Evolutionary conservation across 164 flowering plant species (phyloP), one percentile per base, ranked within the genome.

Genomic region (Sedum album): DNA sequence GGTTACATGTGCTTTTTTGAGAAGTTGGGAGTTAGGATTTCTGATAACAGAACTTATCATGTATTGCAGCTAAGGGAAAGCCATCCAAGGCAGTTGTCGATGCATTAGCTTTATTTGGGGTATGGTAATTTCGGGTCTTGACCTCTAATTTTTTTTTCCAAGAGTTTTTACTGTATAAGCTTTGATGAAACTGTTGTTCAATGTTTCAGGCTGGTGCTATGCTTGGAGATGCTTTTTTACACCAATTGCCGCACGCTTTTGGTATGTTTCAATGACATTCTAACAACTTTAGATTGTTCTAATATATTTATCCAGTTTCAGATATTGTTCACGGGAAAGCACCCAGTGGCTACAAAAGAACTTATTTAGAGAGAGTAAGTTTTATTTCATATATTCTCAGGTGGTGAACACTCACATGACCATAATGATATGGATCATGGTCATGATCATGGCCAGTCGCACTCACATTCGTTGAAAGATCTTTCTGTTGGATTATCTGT

Each of bases 211-310:
- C 96, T 48, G 99, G 99, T 70, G 99, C 99, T 28, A 95, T 92
- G 97, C 67, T 95, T 60, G 99, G 97, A 41, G 97, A 92, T 87
- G 94, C 99, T 65, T 95, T 92, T 81, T 94, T 95, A 79, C 99
- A 95, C 81, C 99, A 95, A 72, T 76, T 95, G 69, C 99, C 97
- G 21, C 99, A 95, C 81, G 97, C 99, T 73, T 88, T 95, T 81
- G 97, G 97, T 95, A 88, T 72, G 79, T 39, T 57, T 28, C 13
- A 5, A 57, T 17, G 33, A 33, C 4, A 13, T 57, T 57, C 62
- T 1, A 26, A 28, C 2, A 26, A 30, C 1, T 14, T 26, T 28
- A 57, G 31, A 55, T 55, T 49, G 5, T 49, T 20, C 55, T 2
- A 18, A 17, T 14, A n/a, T n/a, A n/a, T n/a, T n/a, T n/a, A n/a